Conservation (phyloP, 495 filamentous ascomycete genomes). For the Cladorrhinum samala region DNA sequence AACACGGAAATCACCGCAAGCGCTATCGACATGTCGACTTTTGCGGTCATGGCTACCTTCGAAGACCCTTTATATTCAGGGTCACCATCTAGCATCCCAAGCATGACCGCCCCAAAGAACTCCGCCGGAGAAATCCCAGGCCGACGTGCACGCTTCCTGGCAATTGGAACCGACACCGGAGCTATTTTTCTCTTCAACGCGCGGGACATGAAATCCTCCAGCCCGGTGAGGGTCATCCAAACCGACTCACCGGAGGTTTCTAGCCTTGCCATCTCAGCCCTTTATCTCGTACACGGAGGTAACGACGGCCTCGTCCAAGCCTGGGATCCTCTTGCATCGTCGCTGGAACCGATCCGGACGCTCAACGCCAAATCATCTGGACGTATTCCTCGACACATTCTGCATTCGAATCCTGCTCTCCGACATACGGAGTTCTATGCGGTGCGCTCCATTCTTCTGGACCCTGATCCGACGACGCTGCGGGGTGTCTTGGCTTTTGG, state of each 20-base stretch:
- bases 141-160: slow-evolving; percentile 73
- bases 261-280: slow-evolving; percentile 75
- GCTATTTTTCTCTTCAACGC: slow-evolving; percentile 79
- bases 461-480: slow-evolving; percentile 83
- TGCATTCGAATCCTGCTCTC: slow-evolving; percentile 31
- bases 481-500: slow-evolving; percentile 88
- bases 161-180: slow-evolving; percentile 75
- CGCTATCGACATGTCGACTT: slow-evolving; percentile 69
- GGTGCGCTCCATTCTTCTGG: slow-evolving; percentile 75
- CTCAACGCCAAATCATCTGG: slow-evolving; percentile 83
- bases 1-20: slow-evolving; percentile 55
- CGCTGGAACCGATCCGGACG: slow-evolving; percentile 70
- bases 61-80: slow-evolving; percentile 62
- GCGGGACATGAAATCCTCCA: slow-evolving; percentile 49
- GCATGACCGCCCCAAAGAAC: slow-evolving; percentile 23
- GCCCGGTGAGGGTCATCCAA: slow-evolving; percentile 73
- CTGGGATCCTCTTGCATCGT: slow-evolving; percentile 91
- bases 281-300: slow-evolving; percentile 87
- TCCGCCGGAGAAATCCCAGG: slow-evolving; percentile 62
- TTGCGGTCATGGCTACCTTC: slow-evolving; percentile 58
- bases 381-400: slow-evolving; percentile 53
- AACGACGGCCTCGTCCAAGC: slow-evolving; percentile 93
- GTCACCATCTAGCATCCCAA: slow-evolving; percentile 13
- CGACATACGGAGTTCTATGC: slow-evolving; percentile 67
- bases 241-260: slow-evolving; percentile 89